phyloP scores from a whole-genome alignment of 768 basidiomycete genomes.

The Tricholoma sp. region DNA sequence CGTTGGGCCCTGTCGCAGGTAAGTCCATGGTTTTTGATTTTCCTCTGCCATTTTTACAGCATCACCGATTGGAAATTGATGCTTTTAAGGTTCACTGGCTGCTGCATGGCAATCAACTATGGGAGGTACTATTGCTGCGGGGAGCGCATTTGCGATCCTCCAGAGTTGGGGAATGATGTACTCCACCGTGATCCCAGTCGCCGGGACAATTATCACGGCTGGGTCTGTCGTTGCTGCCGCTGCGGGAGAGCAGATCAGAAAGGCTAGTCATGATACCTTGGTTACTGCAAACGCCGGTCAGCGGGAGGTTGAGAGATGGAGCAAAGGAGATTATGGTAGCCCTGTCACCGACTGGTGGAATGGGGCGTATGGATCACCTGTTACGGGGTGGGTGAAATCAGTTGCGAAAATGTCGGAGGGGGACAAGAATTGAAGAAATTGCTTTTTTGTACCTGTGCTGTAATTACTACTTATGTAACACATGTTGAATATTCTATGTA shows the following conservation, averaged over 20 bases:
- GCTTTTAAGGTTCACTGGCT: neutral
- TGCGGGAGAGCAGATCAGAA: neutral
- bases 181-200: neutral
- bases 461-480: no score
- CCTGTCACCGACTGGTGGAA: neutral
- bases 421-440: neutral
- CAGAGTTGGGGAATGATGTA: neutral
- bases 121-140: neutral
- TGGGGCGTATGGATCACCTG: neutral
- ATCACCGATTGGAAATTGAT: neutral
- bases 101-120: neutral
- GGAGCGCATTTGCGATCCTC: neutral
- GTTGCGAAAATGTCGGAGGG: neutral
- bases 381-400: neutral
- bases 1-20: neutral
- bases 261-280: neutral
- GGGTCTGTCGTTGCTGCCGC: neutral
- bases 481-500: no score
- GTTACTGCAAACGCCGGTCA: neutral
- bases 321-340: neutral
- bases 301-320: neutral
- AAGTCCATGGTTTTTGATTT: neutral
- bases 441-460: no score
- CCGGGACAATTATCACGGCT: neutral
- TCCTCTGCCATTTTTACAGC: neutral